Percentiles rank a stretch among this genome's conserved stretches.
Evolutionary conservation across 2,329 filamentous ascomycete species (phyloP).

Genomic region (Alternaria solani): DNA sequence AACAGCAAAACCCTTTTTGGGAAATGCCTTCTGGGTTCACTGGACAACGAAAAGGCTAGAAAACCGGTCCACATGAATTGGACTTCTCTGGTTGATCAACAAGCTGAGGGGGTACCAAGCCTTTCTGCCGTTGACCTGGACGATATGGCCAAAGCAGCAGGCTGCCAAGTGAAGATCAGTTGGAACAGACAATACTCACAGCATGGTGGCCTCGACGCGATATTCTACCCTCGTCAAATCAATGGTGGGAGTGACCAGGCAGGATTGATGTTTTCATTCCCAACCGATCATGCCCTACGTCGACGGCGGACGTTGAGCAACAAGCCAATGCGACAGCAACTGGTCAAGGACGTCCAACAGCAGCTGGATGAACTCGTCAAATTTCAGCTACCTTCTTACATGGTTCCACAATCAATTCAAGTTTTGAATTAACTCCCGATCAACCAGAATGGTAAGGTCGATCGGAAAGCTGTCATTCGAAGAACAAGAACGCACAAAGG

Average conservation of each 20-base stretch:
- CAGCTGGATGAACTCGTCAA: not conserved
- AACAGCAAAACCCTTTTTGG: slow-evolving; percentile 2
- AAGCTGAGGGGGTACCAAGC: not conserved
- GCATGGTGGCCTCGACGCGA: not conserved
- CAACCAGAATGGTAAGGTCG: slow-evolving; percentile 25
- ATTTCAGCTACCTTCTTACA: slow-evolving; percentile 25
- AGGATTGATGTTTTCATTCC: not conserved
- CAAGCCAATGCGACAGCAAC: not conserved
- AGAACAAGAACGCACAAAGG: too few relatives aligned
- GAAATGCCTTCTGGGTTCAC: not conserved
- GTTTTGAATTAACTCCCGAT: slow-evolving; percentile 40
- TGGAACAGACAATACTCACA: slow-evolving; percentile 13
- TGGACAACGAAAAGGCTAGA: not conserved
- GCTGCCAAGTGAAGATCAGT: slow-evolving; percentile 1
- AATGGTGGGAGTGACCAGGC: not conserved
- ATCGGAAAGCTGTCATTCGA: not conserved
- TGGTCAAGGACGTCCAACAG: slow-evolving; percentile 4
- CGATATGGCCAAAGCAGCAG: slow-evolving; percentile 4
- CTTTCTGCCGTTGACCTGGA: slow-evolving; percentile 1
- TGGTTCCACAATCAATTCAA: slow-evolving; percentile 35
- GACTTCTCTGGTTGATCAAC: not conserved
- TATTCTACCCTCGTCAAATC: slow-evolving; percentile 3
- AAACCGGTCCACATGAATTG: not conserved
- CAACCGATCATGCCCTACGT: not conserved
- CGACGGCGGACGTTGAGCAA: not conserved